Percentiles rank a stretch among this genome's conserved stretches.
These are phyloP conservation scores for Diplocarpon rosae DNA, from an alignment of 2,329 filamentous ascomycete genomes.

Conservation along the genomic window DNA sequence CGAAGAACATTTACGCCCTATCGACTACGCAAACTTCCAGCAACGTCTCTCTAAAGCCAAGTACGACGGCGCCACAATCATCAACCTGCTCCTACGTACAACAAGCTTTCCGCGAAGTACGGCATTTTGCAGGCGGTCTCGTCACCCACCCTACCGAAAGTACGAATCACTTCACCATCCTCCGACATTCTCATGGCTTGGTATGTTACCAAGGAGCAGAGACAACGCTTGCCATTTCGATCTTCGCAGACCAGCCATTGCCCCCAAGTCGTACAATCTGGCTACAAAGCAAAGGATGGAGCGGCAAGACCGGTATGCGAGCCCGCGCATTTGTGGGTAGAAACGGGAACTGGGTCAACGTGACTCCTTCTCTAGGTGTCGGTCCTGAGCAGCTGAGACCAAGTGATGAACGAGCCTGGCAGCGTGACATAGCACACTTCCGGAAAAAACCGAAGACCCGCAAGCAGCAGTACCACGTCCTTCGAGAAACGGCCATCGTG, in stretches of 20 bases:
- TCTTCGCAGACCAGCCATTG: constrained; percentile 48
- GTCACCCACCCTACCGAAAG: constrained; percentile 53
- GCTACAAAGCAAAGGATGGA: constrained; percentile 58
- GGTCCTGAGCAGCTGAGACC: constrained; percentile 38
- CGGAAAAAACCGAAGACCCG: constrained; percentile 38
- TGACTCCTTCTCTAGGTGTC: constrained; percentile 46
- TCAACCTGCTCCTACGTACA: constrained; percentile 12
- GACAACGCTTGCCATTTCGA: constrained; percentile 52
- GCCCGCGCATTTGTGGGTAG: constrained; percentile 51
- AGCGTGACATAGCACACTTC: constrained; percentile 57
- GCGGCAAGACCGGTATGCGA: constrained; percentile 57
- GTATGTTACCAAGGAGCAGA: constrained; percentile 55
- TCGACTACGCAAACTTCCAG: not conserved
- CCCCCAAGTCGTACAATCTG: constrained; percentile 49
- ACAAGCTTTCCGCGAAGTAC: constrained; percentile 37
- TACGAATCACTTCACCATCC: constrained; percentile 53
- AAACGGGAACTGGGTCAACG: constrained; percentile 52
- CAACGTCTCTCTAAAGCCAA: not conserved
- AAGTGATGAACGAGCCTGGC: constrained; percentile 53
- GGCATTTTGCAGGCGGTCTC: constrained; percentile 55
- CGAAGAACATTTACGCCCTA: not conserved
- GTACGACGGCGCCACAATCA: constrained; percentile 5
- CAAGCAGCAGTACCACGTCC: constrained; percentile 36
- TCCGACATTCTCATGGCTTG: constrained; percentile 53
- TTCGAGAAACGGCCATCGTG: constrained; percentile 53